Conservation (phyloP, 495 filamentous ascomycete genomes). For the Penicillium antarcticum region DNA sequence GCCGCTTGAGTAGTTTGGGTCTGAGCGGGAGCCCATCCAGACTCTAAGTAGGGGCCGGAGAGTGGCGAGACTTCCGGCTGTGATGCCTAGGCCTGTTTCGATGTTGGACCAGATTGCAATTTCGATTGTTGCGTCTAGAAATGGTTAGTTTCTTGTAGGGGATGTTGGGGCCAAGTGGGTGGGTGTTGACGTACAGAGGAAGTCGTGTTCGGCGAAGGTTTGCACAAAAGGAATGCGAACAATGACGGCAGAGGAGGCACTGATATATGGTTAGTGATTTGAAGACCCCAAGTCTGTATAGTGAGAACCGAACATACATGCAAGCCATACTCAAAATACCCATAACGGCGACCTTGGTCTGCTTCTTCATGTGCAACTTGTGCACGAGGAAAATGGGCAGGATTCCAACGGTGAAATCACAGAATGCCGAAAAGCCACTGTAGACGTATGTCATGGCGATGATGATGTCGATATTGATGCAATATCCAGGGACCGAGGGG, state of each 20-base stretch:
- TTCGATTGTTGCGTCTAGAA: constrained; percentile 35
- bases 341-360: constrained; percentile 37
- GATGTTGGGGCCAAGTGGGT: neutral
- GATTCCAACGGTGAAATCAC: constrained; percentile 43
- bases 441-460: constrained; percentile 42
- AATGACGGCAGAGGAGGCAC: constrained; percentile 40
- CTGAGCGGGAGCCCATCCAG: constrained; percentile 25
- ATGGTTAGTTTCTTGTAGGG: neutral
- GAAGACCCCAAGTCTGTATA: neutral
- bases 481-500: constrained; percentile 29
- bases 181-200: constrained; percentile 31
- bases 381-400: constrained; percentile 36
- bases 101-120: constrained; percentile 45
- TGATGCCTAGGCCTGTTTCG: constrained; percentile 45
- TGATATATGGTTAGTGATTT: constrained; percentile 6
- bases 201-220: constrained; percentile 35
- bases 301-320: constrained; percentile 33
- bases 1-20: constrained; percentile 17
- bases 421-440: constrained; percentile 36
- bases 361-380: constrained; percentile 34
- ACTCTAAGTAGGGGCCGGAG: constrained; percentile 44
- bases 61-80: constrained; percentile 45
- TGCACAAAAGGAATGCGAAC: constrained; percentile 39
- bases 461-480: constrained; percentile 34
- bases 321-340: constrained; percentile 44